Evolutionary conservation across 2,329 filamentous ascomycete species (phyloP).

Genomic region (Celoporthe dispersa): DNA sequence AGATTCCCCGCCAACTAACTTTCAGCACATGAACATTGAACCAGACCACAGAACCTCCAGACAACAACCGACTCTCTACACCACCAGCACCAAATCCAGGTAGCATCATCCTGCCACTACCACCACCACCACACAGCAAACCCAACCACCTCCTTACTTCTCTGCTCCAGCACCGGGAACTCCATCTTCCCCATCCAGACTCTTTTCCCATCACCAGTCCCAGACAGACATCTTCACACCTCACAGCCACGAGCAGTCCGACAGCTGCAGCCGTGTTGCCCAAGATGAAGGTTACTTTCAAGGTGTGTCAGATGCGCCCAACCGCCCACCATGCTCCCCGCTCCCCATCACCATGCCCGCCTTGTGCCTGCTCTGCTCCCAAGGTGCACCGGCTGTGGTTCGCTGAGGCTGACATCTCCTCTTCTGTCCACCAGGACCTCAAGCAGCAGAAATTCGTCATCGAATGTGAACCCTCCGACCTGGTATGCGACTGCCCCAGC

Average conservation of each 20-base stretch:
- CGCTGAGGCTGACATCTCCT: constrained; percentile 28
- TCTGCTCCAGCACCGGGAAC: not conserved
- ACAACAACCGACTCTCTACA: constrained; percentile 9
- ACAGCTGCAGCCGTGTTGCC: constrained; percentile 44
- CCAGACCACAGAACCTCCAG: not conserved
- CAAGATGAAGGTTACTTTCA: constrained; percentile 72
- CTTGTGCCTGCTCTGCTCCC: constrained; percentile 1
- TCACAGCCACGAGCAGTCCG: constrained; percentile 32
- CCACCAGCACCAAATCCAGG: not conserved
- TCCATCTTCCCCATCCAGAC: not conserved
- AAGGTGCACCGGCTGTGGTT: constrained; percentile 12
- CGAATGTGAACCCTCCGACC: constrained; percentile 90
- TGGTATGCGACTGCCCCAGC: constrained; percentile 64
- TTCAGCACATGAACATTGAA: not conserved
- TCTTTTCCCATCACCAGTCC: constrained; percentile 10
- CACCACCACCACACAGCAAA: not conserved
- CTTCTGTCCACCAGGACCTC: constrained; percentile 70
- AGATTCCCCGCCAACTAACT: constrained; percentile 6
- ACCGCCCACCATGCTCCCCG: not conserved
- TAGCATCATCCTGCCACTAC: not conserved
- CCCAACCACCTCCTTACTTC: not conserved
- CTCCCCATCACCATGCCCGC: not conserved
- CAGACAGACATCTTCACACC: constrained; percentile 7
- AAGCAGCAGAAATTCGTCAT: constrained; percentile 99
- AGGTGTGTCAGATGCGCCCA: constrained; percentile 49